Evolutionary conservation across 1,284 basidiomycete species (phyloP).

Genomic region (Xerocomus nothofagi): DNA sequence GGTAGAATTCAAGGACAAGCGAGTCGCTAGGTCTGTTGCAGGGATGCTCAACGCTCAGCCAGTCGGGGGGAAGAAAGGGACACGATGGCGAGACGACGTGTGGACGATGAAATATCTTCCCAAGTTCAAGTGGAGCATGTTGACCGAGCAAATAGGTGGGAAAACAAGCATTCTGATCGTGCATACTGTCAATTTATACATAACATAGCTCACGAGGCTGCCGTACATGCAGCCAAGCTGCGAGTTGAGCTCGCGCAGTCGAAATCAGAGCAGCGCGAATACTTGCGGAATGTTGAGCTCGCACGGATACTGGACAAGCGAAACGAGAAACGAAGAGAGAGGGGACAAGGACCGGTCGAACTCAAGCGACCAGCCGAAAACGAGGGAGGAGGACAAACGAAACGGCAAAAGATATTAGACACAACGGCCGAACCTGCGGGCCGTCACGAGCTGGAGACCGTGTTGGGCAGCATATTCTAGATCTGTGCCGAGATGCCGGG

Average conservation of each 20-base stretch:
- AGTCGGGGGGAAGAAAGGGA: conserved; percentile 92
- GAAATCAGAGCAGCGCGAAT: conserved; percentile 87
- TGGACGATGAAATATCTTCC: conserved; percentile 99
- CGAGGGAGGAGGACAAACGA: conserved; percentile 30
- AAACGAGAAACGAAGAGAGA: conserved; percentile 65
- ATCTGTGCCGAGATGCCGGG: conserved; percentile 22
- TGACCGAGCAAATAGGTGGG: conserved; percentile 97
- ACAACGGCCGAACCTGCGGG: conserved; percentile 20
- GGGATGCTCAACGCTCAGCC: conserved; percentile 96
- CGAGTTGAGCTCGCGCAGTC: conserved; percentile 91
- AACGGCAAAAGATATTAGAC: conserved; percentile 17
- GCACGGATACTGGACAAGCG: conserved; percentile 90
- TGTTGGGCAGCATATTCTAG: conserved; percentile 59
- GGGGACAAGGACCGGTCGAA: conserved; percentile 44
- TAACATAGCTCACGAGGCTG: conserved; percentile 84
- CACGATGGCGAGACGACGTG: conserved; percentile 92
- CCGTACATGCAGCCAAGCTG: conserved; percentile 83
- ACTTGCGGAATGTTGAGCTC: conserved; percentile 93
- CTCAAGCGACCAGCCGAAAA: conserved; percentile 26
- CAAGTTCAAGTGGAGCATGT: conserved; percentile 98
- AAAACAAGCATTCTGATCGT: conserved; percentile 21
- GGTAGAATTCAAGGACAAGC: conserved; percentile 97
- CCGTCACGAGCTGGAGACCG: conserved; percentile 46
- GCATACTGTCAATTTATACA: conserved; percentile 9
- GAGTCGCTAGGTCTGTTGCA: conserved; percentile 86